These are phyloP conservation scores for Rhizoctonia solani DNA, from an alignment of 1,284 basidiomycete genomes.

Conservation along the genomic window DNA sequence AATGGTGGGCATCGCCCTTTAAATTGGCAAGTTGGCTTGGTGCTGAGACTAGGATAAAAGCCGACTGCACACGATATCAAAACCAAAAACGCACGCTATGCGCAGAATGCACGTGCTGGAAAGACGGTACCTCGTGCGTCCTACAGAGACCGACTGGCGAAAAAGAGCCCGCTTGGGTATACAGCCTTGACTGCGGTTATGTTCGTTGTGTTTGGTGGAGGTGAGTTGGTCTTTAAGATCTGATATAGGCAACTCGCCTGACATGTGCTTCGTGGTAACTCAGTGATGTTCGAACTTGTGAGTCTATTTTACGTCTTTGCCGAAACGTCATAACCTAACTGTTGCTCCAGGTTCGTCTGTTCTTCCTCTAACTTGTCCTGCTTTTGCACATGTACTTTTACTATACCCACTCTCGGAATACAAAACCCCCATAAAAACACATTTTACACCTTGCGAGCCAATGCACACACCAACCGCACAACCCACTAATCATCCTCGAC, in stretches of 20 bases:
- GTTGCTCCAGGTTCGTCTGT: background rate
- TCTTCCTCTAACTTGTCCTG: constrained; percentile 21
- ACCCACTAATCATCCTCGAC: constrained; percentile 25
- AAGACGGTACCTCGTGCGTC: constrained; percentile 74
- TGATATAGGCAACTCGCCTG: background rate
- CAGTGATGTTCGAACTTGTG: constrained; percentile 74
- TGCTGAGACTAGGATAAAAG: constrained; percentile 41
- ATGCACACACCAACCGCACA: no score
- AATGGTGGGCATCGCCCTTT: background rate
- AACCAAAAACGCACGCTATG: constrained; percentile 76
- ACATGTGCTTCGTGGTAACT: background rate
- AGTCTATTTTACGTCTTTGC: constrained; percentile 44
- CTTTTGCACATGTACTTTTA: constrained; percentile 29
- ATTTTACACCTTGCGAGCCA: no score
- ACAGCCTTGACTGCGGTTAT: constrained; percentile 29
- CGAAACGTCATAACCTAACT: constrained; percentile 34
- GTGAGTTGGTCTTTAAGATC: constrained; percentile 49
- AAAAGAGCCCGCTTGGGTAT: constrained; percentile 66
- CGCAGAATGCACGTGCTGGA: constrained; percentile 66
- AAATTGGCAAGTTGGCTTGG: background rate
- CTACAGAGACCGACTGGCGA: constrained; percentile 66
- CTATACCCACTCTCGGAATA: constrained; percentile 10
- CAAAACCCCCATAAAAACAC: no score
- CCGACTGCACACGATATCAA: constrained; percentile 75
- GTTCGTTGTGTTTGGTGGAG: constrained; percentile 67